Percentiles rank a stretch among this genome's conserved stretches.
These are phyloP conservation scores for Didymella keratinophila DNA, from an alignment of 2,329 filamentous ascomycete species.

Conservation along the genomic window DNA sequence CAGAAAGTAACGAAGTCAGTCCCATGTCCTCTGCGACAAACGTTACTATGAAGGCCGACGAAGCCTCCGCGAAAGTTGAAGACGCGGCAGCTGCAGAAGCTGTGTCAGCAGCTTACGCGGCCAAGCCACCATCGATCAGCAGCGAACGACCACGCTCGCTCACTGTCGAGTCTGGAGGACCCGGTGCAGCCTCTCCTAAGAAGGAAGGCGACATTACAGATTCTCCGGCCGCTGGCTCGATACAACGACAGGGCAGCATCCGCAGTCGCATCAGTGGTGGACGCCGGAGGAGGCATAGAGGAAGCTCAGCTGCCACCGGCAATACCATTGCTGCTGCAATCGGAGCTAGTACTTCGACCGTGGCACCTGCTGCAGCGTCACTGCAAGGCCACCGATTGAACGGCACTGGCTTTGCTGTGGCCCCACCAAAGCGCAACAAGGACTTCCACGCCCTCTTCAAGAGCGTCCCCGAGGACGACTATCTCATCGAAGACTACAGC, in stretches of 20 bases:
- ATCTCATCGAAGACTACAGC: slow-evolving; percentile 97
- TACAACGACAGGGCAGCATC: slow-evolving; percentile 63
- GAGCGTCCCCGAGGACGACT: slow-evolving; percentile 97
- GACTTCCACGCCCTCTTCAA: slow-evolving; percentile 95
- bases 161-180: slow-evolving; percentile 44
- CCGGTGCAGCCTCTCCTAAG: slow-evolving; percentile 58
- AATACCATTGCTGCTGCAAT: slow-evolving; percentile 76
- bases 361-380: slow-evolving; percentile 69
- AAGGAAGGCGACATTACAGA: slow-evolving; percentile 72
- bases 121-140: slow-evolving; percentile 44
- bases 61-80: slow-evolving; percentile 64
- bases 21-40: slow-evolving; percentile 67
- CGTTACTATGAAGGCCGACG: slow-evolving; percentile 59
- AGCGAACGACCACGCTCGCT: slow-evolving; percentile 53
- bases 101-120: slow-evolving; percentile 67
- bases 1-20: slow-evolving; percentile 66
- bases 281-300: slow-evolving; percentile 73
- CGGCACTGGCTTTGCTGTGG: slow-evolving; percentile 94
- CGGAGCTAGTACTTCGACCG: slow-evolving; percentile 71
- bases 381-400: slow-evolving; percentile 78
- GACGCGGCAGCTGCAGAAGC: slow-evolving; percentile 67
- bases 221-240: slow-evolving; percentile 58
- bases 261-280: slow-evolving; percentile 62
- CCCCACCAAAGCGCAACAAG: slow-evolving; percentile 92
- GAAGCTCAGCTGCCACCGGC: slow-evolving; percentile 74